Base-by-base conservation (phyloP, 2,329 filamentous ascomycete genomes). In the Penicillium polonicum region DNA sequence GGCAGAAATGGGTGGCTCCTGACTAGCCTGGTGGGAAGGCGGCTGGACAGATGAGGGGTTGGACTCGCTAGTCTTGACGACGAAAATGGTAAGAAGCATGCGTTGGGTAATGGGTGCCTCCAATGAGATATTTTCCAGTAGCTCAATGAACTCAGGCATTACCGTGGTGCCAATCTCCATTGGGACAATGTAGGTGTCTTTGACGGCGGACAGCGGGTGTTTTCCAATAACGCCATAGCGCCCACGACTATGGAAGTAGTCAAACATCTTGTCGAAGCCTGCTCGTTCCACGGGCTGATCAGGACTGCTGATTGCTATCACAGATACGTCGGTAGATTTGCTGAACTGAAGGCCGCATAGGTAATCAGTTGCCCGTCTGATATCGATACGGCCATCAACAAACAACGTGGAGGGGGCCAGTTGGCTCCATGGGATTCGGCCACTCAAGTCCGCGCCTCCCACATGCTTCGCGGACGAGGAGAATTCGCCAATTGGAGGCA, bases 141-240 rank as follows among this genome's bases (percentile, higher is more conserved):
- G 89, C 60, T 91, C 85, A 73, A 97, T 86, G 67, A 97, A 96
- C 60, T 92, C 90, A 0, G 94, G 93, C 43, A 93, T 84, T 48
- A 78, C 77, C 35, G 76, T 78, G 27, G 85, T 81, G 27, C 90
- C 91, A 5, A 87, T 83, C 33, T 91, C 85, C 5, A 97, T 85
- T 0, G 94, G 93, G 10, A 97, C 88, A 33, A 97, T 83, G 72
- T 97, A 97, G 1, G 92, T 90, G 70, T 97, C 93, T 59, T 92
- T 88, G 48, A 97, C 89, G 59, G 91, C 88, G 21, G 86, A 83
- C 31, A 87, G 77, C 1, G 84, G 83, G 72, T 90, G 89, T 70
- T 93, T 90, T 15, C 88, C 88, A 7, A 97, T 83, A 1, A 97
- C 93, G 21, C 92, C 93, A 72, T 96, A 99, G 35, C 92, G 84